These are phyloP conservation scores for Camelina neglecta DNA, from an alignment of 345 rosid genomes.

Conservation along the genomic window DNA sequence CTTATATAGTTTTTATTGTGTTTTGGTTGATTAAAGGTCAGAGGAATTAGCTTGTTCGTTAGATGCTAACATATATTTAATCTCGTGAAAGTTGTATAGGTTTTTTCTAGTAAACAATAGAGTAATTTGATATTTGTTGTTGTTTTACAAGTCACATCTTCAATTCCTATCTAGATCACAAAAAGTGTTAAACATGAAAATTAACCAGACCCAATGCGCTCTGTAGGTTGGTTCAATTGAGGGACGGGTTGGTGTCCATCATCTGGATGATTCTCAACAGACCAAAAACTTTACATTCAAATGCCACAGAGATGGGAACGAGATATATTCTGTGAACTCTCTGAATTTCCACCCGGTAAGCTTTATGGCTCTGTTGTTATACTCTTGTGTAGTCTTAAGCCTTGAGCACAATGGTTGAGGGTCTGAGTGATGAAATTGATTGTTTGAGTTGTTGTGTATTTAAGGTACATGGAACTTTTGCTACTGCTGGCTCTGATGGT, in stretches of 20 bases:
- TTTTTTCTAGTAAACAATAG: neutral
- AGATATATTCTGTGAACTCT: slow-evolving; percentile 92
- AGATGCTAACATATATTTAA: slow-evolving; percentile 2
- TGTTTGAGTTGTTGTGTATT: slow-evolving; percentile 15
- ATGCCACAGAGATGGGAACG: slow-evolving; percentile 93
- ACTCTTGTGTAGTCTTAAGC: neutral
- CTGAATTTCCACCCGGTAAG: slow-evolving; percentile 97
- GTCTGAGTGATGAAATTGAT: neutral
- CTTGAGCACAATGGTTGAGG: slow-evolving; percentile 10
- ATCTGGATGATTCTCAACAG: slow-evolving; percentile 88
- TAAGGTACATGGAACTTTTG: slow-evolving; percentile 93
- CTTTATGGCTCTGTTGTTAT: slow-evolving; percentile 14
- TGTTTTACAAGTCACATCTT: neutral
- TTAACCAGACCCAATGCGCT: slow-evolving; percentile 35
- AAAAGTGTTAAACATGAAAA: slow-evolving; percentile 8
- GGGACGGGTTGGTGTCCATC: slow-evolving; percentile 97
- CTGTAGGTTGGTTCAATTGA: slow-evolving; percentile 96
- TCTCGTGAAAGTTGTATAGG: neutral
- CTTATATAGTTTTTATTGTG: neutral
- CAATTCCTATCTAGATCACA: neutral
- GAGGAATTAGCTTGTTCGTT: slow-evolving; percentile 29
- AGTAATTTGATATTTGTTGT: neutral
- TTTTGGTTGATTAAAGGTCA: neutral
- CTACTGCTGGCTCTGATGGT: slow-evolving; percentile 98
- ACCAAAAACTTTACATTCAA: slow-evolving; percentile 91